phyloP scores from a whole-genome alignment of 352 stramenopile genomes.

The Pythium scleroteichum region DNA sequence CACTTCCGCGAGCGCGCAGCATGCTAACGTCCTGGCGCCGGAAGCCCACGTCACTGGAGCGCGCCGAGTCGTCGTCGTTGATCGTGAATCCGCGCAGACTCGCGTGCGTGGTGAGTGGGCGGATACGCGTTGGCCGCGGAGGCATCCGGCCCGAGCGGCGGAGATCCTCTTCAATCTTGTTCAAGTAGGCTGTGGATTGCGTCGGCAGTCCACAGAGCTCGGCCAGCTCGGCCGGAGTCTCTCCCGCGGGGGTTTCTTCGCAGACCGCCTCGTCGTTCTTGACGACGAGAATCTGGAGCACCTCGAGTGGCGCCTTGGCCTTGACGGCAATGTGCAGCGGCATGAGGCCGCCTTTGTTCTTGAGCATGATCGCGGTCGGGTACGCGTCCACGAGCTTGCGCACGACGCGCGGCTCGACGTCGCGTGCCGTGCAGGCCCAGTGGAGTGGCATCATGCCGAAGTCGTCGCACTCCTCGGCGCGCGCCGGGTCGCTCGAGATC shows the following conservation, averaged over 20 bases:
- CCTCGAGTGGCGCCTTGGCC: constrained; percentile 64
- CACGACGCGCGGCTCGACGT: constrained; percentile 65
- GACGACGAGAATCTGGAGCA: constrained; percentile 56
- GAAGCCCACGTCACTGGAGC: constrained; percentile 3
- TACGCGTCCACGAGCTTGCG: constrained; percentile 68
- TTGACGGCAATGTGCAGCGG: constrained; percentile 86
- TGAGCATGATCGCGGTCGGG: constrained; percentile 47
- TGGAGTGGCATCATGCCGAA: constrained; percentile 87
- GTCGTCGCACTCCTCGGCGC: constrained; percentile 78
- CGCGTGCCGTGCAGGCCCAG: constrained; percentile 78
- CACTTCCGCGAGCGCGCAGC: constrained; percentile 14
- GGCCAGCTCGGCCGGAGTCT: constrained; percentile 71
- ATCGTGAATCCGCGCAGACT: constrained; percentile 20
- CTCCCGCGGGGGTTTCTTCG: constrained; percentile 69
- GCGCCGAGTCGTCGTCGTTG: constrained; percentile 3
- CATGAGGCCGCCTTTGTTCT: constrained; percentile 78
- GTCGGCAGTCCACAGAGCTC: constrained; percentile 46
- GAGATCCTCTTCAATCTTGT: constrained; percentile 45
- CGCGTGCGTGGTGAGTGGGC: constrained; percentile 28
- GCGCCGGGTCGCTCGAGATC: constrained; percentile 45
- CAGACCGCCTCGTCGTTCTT: constrained; percentile 51
- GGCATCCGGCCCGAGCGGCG: constrained; percentile 44
- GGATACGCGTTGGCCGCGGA: constrained; percentile 51
- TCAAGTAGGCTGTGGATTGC: constrained; percentile 53
- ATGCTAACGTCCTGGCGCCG: constrained; percentile 16